Conservation (phyloP, 306 rosid species). For the Mimosa bimucronata region DNA sequence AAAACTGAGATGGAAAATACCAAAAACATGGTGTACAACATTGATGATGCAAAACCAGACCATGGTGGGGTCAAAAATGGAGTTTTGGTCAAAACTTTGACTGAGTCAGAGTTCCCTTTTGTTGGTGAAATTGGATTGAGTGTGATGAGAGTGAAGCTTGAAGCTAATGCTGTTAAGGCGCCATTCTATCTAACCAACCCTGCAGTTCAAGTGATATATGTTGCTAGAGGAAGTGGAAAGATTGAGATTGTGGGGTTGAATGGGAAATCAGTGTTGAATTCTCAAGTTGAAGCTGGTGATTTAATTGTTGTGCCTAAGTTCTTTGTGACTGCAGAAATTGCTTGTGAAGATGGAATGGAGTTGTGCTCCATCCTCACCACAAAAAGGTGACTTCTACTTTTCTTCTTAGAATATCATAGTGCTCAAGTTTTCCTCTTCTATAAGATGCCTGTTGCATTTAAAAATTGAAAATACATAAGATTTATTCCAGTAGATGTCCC, state of each 20-base stretch:
- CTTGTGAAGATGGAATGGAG: slow-evolving; percentile 49
- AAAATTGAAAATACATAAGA: too few species aligned
- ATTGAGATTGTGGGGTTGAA: slow-evolving; percentile 46
- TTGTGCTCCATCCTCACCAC: slow-evolving; percentile 40
- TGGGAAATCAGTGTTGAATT: slow-evolving; percentile 41
- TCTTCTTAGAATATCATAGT: too few species aligned
- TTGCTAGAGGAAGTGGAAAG: slow-evolving; percentile 40
- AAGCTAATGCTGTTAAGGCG: slow-evolving; percentile 20
- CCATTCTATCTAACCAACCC: slow-evolving; percentile 36
- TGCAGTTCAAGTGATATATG: slow-evolving; percentile 44
- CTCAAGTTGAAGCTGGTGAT: slow-evolving; percentile 40
- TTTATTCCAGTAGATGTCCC: too few species aligned
- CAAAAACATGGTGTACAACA: slow-evolving; percentile 35
- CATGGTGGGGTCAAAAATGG: slow-evolving; percentile 1
- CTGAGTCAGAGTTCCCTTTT: slow-evolving; percentile 40
- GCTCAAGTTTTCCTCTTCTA: too few species aligned
- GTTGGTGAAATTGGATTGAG: slow-evolving; percentile 29
- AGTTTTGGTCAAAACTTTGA: slow-evolving; percentile 28
- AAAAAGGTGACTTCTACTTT: slow-evolving; percentile 31
- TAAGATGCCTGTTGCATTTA: too few species aligned
- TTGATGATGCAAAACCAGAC: slow-evolving; percentile 27
- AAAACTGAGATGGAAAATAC: slow-evolving; percentile 17
- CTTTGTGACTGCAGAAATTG: slow-evolving; percentile 37
- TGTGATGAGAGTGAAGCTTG: slow-evolving; percentile 32
- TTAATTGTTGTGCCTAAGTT: slow-evolving; percentile 49